Percentiles rank a stretch among this genome's conserved stretches.
These are phyloP conservation scores for Aphanomyces euteiches DNA, from an alignment of 352 stramenopile genomes.

Conservation along the genomic window DNA sequence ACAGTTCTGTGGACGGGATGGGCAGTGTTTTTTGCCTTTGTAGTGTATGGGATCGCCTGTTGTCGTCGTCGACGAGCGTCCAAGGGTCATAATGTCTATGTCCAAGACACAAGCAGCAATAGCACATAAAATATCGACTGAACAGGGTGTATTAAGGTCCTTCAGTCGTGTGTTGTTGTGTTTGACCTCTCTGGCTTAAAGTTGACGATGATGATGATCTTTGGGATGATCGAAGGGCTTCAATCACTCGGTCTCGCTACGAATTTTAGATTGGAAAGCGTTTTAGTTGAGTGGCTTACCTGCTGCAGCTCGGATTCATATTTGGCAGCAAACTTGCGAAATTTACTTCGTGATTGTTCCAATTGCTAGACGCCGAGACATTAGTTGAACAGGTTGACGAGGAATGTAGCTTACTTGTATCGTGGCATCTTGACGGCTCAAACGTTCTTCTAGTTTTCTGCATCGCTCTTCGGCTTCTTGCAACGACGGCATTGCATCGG, in stretches of 20 bases:
- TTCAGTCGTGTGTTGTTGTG: too few species aligned
- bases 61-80: background rate
- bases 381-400: background rate
- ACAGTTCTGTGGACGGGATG: conserved; percentile 3
- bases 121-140: too few species aligned
- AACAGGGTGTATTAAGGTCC: too few species aligned
- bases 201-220: conserved; percentile 23
- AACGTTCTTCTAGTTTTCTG: conserved; percentile 70
- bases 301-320: conserved; percentile 82
- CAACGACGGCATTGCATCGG: conserved; percentile 40
- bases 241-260: conserved; percentile 41
- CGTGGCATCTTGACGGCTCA: conserved; percentile 65
- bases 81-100: background rate
- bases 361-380: conserved; percentile 52
- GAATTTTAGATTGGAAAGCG: background rate
- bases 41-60: background rate
- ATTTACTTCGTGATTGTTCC: conserved; percentile 80
- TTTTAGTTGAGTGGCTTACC: conserved; percentile 35
- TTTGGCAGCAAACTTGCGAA: conserved; percentile 79
- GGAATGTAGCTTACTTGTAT: conserved; percentile 57
- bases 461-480: conserved; percentile 70
- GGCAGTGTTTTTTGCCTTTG: background rate
- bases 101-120: too few species aligned
- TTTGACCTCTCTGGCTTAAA: too few species aligned
- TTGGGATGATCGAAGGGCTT: conserved; percentile 38